Percentiles rank a stretch among this genome's conserved stretches.
Evolutionary conservation across 2,329 filamentous ascomycete species (phyloP).

Genomic region (Colletotrichum salicis): DNA sequence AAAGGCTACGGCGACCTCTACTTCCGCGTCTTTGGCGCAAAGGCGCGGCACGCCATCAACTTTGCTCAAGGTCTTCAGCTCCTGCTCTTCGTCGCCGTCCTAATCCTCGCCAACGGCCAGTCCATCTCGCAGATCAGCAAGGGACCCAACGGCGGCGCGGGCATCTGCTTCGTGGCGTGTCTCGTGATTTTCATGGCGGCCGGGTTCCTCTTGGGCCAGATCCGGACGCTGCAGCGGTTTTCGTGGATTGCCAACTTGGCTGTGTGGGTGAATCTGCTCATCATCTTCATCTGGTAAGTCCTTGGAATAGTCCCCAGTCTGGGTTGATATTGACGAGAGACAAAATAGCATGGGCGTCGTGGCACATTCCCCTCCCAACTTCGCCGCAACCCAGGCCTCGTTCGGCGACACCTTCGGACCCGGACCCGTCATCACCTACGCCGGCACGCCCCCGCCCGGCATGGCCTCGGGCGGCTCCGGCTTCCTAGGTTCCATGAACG

Average conservation of each 20-base stretch:
- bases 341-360: constrained; percentile 60
- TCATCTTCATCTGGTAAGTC: constrained; percentile 59
- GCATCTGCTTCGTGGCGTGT: constrained; percentile 64
- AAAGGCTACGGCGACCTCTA: constrained; percentile 60
- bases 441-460: constrained; percentile 51
- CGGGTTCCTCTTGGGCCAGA: constrained; percentile 65
- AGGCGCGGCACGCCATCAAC: constrained; percentile 58
- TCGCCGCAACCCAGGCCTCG: constrained; percentile 45
- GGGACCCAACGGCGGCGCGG: constrained; percentile 41
- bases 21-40: constrained; percentile 58
- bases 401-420: constrained; percentile 43
- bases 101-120: constrained; percentile 65
- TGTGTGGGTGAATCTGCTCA: constrained; percentile 65
- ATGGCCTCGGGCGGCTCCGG: constrained; percentile 53
- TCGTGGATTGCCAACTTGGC: constrained; percentile 66
- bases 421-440: constrained; percentile 45
- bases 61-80: constrained; percentile 59
- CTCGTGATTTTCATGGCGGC: constrained; percentile 59
- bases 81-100: constrained; percentile 61
- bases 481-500: constrained; percentile 44
- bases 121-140: constrained; percentile 63
- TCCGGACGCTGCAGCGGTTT: constrained; percentile 64
- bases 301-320: neutral
- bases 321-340: neutral
- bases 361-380: constrained; percentile 61